These are phyloP conservation scores for Myxozyma monticola DNA, from an alignment of 805 yeast genomes.

Conservation along the genomic window DNA sequence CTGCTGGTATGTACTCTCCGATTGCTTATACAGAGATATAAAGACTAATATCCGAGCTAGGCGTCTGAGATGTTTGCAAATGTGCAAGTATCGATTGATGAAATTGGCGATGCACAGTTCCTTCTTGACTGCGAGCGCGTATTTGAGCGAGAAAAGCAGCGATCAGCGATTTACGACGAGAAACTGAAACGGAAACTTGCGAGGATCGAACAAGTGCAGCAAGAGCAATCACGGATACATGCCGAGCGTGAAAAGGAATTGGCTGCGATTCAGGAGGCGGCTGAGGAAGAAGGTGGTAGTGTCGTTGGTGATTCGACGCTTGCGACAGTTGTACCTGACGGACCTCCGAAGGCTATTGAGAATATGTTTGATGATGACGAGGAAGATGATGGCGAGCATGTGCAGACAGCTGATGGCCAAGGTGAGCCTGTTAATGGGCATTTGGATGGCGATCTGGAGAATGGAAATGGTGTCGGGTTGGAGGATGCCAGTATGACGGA, in stretches of 20 bases:
- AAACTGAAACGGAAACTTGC: slow-evolving; percentile 36
- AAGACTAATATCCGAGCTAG: no score
- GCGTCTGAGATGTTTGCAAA: slow-evolving; percentile 96
- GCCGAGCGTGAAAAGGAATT: background rate
- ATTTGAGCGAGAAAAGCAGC: slow-evolving; percentile 61
- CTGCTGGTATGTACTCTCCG: slow-evolving; percentile 45
- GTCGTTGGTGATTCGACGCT: background rate
- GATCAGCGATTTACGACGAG: slow-evolving; percentile 41
- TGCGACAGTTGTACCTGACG: background rate
- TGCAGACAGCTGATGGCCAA: background rate
- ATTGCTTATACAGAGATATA: background rate
- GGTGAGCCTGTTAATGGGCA: background rate
- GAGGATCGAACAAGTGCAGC: slow-evolving; percentile 23
- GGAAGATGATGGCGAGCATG: slow-evolving; percentile 6
- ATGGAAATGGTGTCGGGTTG: background rate
- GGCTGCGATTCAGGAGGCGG: background rate
- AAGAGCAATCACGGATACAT: background rate
- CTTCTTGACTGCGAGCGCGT: slow-evolving; percentile 73
- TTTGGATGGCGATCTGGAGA: background rate
- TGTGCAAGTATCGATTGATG: slow-evolving; percentile 94
- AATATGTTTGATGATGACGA: slow-evolving; percentile 16
- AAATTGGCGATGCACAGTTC: slow-evolving; percentile 68
- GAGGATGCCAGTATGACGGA: slow-evolving; percentile 3
- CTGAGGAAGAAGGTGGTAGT: background rate
- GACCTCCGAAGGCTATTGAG: slow-evolving; percentile 8